Percentiles rank a stretch among this genome's conserved stretches.
Evolutionary conservation across 257 asterid species (phyloP).

Genomic region (Schizonepeta tenuifolia): DNA sequence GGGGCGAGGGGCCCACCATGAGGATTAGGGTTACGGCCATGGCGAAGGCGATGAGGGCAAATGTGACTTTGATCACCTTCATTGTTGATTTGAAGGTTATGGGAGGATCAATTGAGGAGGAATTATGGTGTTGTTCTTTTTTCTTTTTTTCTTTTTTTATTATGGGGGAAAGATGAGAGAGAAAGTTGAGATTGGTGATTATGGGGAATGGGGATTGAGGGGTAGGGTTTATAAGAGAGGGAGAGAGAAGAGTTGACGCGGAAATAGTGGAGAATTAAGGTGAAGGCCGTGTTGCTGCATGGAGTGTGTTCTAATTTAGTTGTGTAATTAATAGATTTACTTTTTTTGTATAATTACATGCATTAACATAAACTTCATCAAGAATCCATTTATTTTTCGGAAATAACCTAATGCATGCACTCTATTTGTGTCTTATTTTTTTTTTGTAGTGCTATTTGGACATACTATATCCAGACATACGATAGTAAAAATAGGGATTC

Average conservation of each 20-base stretch:
- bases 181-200: background rate
- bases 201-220: conserved; percentile 8
- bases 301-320: conserved; percentile 32
- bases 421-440: too few relatives aligned
- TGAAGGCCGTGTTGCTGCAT: conserved; percentile 31
- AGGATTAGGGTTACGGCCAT: conserved; percentile 49
- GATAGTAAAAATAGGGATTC: too few relatives aligned
- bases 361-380: background rate
- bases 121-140: background rate
- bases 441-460: too few relatives aligned
- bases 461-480: too few relatives aligned
- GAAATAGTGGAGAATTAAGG: conserved; percentile 26
- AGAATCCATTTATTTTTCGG: background rate
- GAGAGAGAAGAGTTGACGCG: conserved; percentile 43
- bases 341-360: background rate
- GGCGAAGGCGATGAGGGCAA: conserved; percentile 32
- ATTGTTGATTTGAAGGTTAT: conserved; percentile 39
- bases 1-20: background rate
- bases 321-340: background rate
- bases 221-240: conserved; percentile 32
- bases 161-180: background rate
- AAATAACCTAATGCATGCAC: background rate
- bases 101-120: background rate
- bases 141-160: background rate
- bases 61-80: conserved; percentile 46